These are phyloP conservation scores for Bonia amplexicaulis DNA, from an alignment of 176 grass and related monocot genomes.

Conservation along the genomic window DNA sequence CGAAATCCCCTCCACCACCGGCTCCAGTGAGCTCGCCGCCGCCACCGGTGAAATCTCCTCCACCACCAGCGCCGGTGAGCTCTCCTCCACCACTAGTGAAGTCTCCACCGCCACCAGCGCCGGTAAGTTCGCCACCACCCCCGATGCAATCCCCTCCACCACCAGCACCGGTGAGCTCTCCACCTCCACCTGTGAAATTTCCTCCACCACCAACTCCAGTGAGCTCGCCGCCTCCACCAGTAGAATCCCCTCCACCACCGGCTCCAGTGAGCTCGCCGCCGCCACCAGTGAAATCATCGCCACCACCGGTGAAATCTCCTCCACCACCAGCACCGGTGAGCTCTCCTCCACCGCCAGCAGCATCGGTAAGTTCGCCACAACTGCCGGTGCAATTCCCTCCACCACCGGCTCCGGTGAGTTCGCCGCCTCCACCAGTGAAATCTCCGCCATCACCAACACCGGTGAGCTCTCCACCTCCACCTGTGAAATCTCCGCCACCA, in stretches of 20 bases:
- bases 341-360: not conserved
- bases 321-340: not conserved
- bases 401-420: not conserved
- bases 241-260: not conserved
- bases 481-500: not conserved
- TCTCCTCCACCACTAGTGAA: no score
- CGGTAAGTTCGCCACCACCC: fast-evolving
- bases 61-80: no score
- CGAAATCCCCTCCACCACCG: no score
- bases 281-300: not conserved
- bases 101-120: no score
- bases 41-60: no score
- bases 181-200: not conserved
- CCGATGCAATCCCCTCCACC: not conserved
- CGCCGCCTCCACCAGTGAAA: not conserved
- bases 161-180: not conserved
- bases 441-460: not conserved
- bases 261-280: not conserved
- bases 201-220: not conserved
- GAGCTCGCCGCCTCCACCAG: not conserved
- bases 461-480: conserved; percentile 12
- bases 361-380: not conserved
- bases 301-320: not conserved
- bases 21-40: no score
- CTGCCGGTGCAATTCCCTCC: conserved; percentile 15